Base-by-base conservation (phyloP, 768 basidiomycete genomes). In the Leccinum subgranulosum region DNA sequence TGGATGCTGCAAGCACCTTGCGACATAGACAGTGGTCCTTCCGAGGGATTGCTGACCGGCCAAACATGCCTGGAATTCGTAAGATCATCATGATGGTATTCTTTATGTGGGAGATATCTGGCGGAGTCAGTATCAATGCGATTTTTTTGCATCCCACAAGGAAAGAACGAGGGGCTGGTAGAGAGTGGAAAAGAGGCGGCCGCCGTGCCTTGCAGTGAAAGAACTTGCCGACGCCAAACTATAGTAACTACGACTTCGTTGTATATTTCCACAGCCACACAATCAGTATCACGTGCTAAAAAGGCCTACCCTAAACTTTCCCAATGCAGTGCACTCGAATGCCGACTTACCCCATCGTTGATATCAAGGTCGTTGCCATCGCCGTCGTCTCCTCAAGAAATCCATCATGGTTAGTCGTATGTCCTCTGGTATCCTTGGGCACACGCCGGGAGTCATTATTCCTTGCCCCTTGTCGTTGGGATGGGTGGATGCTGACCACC, bases 361-460 rank as follows among this genome's bases (percentile, higher is more conserved):
- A 64, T 58, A 51, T 65, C 68, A 65, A 65, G 60, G 60, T 55
- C 60, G 61, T 59, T 64, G 59, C 31, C 47, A 57, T 53, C 47
- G 67, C 55, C 59, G 54, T 57, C 57, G 48, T 58, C 49, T 33
- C 66, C 56, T 67, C 72, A 72, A 74, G 64, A 67, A 60, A 58
- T 50, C 48, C 63, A 70, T 56, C 58, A 73, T 73, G 72, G 72
- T 73, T 36, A 73, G 72, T 73, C 25, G 23, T 31, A 54, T 53
- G 36, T 62, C 48, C 54, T 59, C 28, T 31, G 2, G 28, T 54
- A n/a, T 49, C 2, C 33, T 49, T 31, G 21, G 21, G 15, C 7
- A 31, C 28, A 54, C 11, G 28, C 23, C 6, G 8, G 10, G 41
- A 45, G 15, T 23, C 23, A 11, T 53, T 48, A 17, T 53, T 34